Evolutionary conservation across 208 protist species (phyloP).

Genomic region (Jaenimonas drosophilae): DNA sequence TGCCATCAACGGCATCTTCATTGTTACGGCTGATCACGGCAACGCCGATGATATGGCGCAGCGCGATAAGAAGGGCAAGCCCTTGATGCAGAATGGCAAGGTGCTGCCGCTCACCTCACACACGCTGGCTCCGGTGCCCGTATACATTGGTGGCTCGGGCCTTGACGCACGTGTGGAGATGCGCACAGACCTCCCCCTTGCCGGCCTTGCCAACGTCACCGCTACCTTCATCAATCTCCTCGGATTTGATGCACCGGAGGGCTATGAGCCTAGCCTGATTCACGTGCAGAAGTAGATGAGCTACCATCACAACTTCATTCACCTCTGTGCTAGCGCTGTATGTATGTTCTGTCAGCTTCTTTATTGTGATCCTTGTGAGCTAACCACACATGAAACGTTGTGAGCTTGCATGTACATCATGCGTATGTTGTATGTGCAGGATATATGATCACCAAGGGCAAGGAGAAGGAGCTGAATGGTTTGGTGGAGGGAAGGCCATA

Average conservation of each 20-base stretch:
- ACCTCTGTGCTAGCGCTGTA: slow-evolving; percentile 85
- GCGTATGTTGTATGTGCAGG: no score
- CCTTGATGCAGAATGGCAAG: slow-evolving; percentile 49
- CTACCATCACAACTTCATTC: slow-evolving; percentile 61
- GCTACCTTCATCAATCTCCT: slow-evolving; percentile 93
- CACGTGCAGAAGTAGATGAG: slow-evolving; percentile 14
- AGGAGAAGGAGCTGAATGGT: no score
- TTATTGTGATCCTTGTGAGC: no score
- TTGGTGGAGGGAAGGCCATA: no score
- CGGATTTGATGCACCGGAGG: slow-evolving; percentile 83
- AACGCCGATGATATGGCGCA: slow-evolving; percentile 94
- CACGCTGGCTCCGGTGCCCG: slow-evolving; percentile 88
- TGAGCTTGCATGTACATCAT: no score
- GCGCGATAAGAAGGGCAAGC: slow-evolving; percentile 90
- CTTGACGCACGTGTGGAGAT: slow-evolving; percentile 76
- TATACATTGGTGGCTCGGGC: slow-evolving; percentile 84
- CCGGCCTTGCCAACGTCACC: slow-evolving; percentile 90
- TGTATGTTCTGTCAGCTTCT: slow-evolving; percentile 85
- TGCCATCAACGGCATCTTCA: slow-evolving; percentile 69
- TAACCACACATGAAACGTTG: no score
- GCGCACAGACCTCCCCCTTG: slow-evolving; percentile 72
- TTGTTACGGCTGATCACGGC: slow-evolving; percentile 93
- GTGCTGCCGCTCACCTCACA: slow-evolving; percentile 88
- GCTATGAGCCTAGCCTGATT: slow-evolving; percentile 85
- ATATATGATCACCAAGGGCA: no score